Percentiles rank a stretch among this genome's conserved stretches.
These are phyloP conservation scores for Solanum peruvianum DNA, from an alignment of 257 asterid species.

Conservation along the genomic window DNA sequence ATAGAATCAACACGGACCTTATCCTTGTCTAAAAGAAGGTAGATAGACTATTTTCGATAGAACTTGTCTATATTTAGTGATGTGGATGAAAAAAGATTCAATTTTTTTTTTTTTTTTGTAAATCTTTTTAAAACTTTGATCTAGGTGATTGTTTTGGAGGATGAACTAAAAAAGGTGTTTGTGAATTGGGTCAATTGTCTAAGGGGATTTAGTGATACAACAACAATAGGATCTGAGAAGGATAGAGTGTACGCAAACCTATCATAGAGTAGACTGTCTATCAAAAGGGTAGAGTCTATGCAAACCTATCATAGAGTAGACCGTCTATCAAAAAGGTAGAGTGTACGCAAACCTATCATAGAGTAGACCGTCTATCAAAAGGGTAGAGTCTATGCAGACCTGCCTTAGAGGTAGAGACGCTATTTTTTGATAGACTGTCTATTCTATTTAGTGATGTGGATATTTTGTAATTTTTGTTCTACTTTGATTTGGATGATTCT, in stretches of 20 bases:
- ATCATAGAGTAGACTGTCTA: too few relatives aligned
- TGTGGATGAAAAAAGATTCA: neutral
- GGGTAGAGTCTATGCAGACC: neutral
- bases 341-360: neutral
- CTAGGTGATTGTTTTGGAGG: neutral
- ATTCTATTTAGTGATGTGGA: neutral
- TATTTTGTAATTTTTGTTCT: neutral
- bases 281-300: neutral
- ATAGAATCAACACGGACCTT: neutral
- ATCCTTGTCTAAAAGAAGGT: neutral
- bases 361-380: too few relatives aligned
- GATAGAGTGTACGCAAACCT: neutral
- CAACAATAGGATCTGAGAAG: neutral
- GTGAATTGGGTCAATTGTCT: neutral
- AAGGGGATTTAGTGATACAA: neutral
- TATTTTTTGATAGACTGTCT: fast-evolving
- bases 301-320: too few relatives aligned
- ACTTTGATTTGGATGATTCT: neutral
- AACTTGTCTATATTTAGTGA: neutral
- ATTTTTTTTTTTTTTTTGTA: neutral
- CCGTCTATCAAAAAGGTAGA: too few relatives aligned
- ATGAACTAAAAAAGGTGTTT: neutral
- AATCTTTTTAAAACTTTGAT: neutral
- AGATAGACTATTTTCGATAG: neutral
- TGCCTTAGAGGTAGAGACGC: neutral